A percentile compares a stretch with the other conserved stretches of the same genome.
phyloP scores from a whole-genome alignment of 257 asterid genomes.

The Nicotiana paniculata region DNA sequence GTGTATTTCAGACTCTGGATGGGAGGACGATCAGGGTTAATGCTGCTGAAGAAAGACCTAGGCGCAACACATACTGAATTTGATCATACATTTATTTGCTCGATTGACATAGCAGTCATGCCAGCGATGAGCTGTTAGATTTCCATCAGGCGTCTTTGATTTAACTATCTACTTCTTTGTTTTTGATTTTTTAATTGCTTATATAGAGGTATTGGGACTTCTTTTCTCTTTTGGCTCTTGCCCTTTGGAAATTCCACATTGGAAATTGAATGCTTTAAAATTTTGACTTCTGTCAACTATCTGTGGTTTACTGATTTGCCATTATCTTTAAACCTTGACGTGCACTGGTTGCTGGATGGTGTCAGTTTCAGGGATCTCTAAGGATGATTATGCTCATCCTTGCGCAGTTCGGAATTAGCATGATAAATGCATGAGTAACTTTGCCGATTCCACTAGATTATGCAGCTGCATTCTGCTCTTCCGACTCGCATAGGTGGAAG shows the following conservation, averaged over 20 bases:
- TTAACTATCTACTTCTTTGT: background rate
- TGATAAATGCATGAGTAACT: too few relatives aligned
- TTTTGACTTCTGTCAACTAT: background rate
- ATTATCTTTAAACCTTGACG: background rate
- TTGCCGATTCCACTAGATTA: too few relatives aligned
- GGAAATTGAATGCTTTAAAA: background rate
- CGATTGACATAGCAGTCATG: background rate
- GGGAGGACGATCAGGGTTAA: constrained; percentile 71
- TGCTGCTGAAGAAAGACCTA: constrained; percentile 65
- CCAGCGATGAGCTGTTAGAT: background rate
- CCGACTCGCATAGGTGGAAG: too few relatives aligned
- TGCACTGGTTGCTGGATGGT: background rate
- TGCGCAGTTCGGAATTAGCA: too few relatives aligned
- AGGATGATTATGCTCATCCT: too few relatives aligned
- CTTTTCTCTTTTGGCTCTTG: background rate
- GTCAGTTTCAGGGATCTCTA: background rate
- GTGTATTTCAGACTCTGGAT: constrained; percentile 53
- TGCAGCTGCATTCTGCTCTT: too few relatives aligned
- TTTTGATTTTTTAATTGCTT: background rate
- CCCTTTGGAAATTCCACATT: background rate
- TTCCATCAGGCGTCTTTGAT: background rate
- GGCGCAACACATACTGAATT: constrained; percentile 31
- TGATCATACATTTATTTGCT: background rate
- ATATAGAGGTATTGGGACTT: background rate
- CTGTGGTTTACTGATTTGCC: background rate